These are phyloP conservation scores for Cyberlindnera nakhonratchasimensis DNA, from an alignment of 805 yeast species.

Conservation along the genomic window DNA sequence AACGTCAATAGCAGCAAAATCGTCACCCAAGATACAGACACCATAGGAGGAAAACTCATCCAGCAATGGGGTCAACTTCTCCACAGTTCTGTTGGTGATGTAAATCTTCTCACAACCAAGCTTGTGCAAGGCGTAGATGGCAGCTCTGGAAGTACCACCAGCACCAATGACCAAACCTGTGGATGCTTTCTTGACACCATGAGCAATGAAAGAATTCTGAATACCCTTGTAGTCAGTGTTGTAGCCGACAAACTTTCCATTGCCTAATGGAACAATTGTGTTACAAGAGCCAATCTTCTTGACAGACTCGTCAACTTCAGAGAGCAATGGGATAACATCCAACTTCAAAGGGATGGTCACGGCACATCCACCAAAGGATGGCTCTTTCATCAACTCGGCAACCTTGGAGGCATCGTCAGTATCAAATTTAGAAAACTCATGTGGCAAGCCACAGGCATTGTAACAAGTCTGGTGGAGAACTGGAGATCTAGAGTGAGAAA, in stretches of 20 bases:
- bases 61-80: slow-evolving; percentile 59
- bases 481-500: slow-evolving; percentile 88
- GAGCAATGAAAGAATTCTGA: slow-evolving; percentile 55
- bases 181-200: slow-evolving; percentile 46
- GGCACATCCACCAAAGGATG: slow-evolving; percentile 86
- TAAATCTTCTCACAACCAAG: slow-evolving; percentile 77
- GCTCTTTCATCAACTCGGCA: slow-evolving; percentile 43
- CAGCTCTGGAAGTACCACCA: slow-evolving; percentile 97
- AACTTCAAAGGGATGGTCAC: slow-evolving; percentile 92
- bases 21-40: slow-evolving; percentile 52
- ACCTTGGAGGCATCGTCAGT: slow-evolving; percentile 61
- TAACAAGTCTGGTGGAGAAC: slow-evolving; percentile 79
- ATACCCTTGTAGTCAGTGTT: slow-evolving; percentile 98
- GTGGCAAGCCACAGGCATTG: slow-evolving; percentile 71
- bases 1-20: slow-evolving; percentile 52
- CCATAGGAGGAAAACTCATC: slow-evolving; percentile 53
- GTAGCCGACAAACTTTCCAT: slow-evolving; percentile 63
- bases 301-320: slow-evolving; percentile 73
- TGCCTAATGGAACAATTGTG: slow-evolving; percentile 60
- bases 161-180: slow-evolving; percentile 88
- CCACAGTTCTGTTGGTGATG: slow-evolving; percentile 73
- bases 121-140: slow-evolving; percentile 75
- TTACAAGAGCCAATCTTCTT: slow-evolving; percentile 88
- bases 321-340: slow-evolving; percentile 66
- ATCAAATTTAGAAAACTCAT: slow-evolving; percentile 63